Evolutionary conservation across 108 stramenopile species (phyloP), one percentile per base, ranked within the genome.

Genomic region (Craspedostauros australis): DNA sequence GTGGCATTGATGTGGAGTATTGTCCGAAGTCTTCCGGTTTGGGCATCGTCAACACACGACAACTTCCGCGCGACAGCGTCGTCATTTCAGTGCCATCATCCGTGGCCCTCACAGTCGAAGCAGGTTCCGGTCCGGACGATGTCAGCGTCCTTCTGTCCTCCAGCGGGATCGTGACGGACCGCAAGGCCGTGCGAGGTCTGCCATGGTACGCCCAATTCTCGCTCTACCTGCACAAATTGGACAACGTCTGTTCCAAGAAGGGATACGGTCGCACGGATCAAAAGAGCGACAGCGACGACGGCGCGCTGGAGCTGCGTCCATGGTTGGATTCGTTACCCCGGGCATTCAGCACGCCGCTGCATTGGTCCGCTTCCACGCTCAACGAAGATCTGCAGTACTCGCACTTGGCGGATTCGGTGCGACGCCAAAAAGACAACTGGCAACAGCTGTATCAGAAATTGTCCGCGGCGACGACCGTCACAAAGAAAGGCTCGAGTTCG

Each of bases 281-380:
- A 21, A 16, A 21, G 22, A 15, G 36, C 14, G 26, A 51, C 22
- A n/a, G 16, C 3, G 22, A 31, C 7, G 41, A 22, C 38, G 52
- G 50, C 11, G 49, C 47, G 0, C 36, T 76, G 1, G 66, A 72
- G 36, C 60, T 83, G 56, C 46, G 49, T 15, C 75, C 84, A 0
- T 91, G 90, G 90, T 64, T 91, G 41, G 79, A 80, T 33, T 71
- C 86, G 0, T 50, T 91, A 7, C 90, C 90, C 23, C 57, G 73
- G 42, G 20, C 40, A 25, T 91, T 87, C 61, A 74, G 79, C 62
- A 91, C 90, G 2, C 86, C 86, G 20, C 71, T 91, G 41, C 90
- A 84, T 42, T 91, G 85, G 85, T 44, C 55, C 26, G 54, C 38
- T 11, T 16, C 60, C 40, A 46, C 69, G 20, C 37, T 70, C 6